Percentiles rank a stretch among this genome's conserved stretches.
These are phyloP conservation scores for Sugiyamaella pinicola DNA, from an alignment of 1,139 yeast genomes.

Conservation along the genomic window DNA sequence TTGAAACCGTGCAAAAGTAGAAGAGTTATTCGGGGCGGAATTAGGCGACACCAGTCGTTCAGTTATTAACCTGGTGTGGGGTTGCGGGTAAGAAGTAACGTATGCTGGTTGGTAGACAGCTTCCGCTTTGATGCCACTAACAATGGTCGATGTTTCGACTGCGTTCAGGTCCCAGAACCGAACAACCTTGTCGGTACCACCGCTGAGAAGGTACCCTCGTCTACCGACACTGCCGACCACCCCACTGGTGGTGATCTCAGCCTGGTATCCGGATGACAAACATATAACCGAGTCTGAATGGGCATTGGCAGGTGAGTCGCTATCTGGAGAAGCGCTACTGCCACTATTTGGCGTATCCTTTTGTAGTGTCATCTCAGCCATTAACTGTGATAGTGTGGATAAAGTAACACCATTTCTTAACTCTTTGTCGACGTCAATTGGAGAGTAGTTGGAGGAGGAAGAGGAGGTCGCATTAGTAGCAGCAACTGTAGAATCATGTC, in stretches of 20 bases:
- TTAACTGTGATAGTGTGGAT: slow-evolving; percentile 1
- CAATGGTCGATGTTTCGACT: slow-evolving; percentile 47
- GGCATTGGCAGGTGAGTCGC: neutral
- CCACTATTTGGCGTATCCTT: neutral
- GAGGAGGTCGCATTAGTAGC: neutral
- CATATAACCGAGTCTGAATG: slow-evolving; percentile 23
- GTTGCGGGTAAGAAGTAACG: slow-evolving; percentile 41
- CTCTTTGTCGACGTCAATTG: slow-evolving; percentile 12
- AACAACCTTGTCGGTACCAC: slow-evolving; percentile 47
- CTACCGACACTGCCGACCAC: slow-evolving; percentile 4
- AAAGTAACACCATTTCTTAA: neutral
- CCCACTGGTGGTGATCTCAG: slow-evolving; percentile 21
- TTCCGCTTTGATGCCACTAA: slow-evolving; percentile 41
- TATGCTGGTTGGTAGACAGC: slow-evolving; percentile 37
- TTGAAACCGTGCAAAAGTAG: slow-evolving; percentile 27
- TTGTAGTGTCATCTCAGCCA: slow-evolving; percentile 3
- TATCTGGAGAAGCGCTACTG: neutral
- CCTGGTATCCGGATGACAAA: slow-evolving; percentile 37
- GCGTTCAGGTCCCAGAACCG: slow-evolving; percentile 53
- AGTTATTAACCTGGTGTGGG: slow-evolving; percentile 38
- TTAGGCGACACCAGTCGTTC: slow-evolving; percentile 26
- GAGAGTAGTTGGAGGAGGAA: neutral
- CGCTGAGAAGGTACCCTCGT: slow-evolving; percentile 40
- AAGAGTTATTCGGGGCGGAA: slow-evolving; percentile 8
- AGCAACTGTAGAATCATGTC: neutral